A percentile compares a stretch with the other conserved stretches of the same genome.
Evolutionary conservation across 1,284 basidiomycete genomes (phyloP).

Genomic region (Leccinum fuscescens): DNA sequence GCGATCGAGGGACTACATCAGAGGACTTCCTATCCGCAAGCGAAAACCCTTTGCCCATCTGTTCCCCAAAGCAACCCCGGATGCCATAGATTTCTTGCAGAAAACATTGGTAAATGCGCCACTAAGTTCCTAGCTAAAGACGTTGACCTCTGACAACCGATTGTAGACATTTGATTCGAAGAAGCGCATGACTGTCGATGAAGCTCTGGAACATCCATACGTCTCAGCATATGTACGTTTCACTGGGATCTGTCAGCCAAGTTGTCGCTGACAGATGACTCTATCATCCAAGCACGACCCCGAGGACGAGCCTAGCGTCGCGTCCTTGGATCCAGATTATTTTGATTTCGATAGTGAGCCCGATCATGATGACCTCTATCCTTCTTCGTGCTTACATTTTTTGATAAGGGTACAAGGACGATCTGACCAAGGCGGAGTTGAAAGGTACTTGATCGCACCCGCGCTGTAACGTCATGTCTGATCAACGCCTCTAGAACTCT

Average conservation of each 20-base stretch:
- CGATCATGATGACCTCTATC: not conserved
- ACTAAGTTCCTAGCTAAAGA: not conserved
- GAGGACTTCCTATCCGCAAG: constrained; percentile 72
- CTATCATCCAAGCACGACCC: constrained; percentile 66
- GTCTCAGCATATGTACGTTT: constrained; percentile 56
- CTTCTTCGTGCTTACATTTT: constrained; percentile 10
- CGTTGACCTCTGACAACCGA: constrained; percentile 4
- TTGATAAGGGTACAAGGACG: constrained; percentile 66
- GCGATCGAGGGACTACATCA: constrained; percentile 83
- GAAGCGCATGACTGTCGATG: constrained; percentile 82
- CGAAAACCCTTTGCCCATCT: constrained; percentile 57
- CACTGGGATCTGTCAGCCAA: not conserved
- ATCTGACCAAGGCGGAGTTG: constrained; percentile 72
- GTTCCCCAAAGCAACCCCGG: constrained; percentile 68
- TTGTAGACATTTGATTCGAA: constrained; percentile 78
- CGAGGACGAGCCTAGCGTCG: constrained; percentile 77
- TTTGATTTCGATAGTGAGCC: constrained; percentile 81
- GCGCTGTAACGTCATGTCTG: constrained; percentile 20
- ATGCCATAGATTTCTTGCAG: constrained; percentile 82
- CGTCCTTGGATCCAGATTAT: constrained; percentile 75
- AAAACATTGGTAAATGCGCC: constrained; percentile 66
- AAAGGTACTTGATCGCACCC: constrained; percentile 44
- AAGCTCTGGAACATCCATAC: constrained; percentile 81
- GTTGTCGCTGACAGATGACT: constrained; percentile 10
- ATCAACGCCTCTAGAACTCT: constrained; percentile 40